Evolutionary conservation across 1,284 basidiomycete species (phyloP), one percentile per base, ranked within the genome.

Genomic region (Ustilago xerochloae): DNA sequence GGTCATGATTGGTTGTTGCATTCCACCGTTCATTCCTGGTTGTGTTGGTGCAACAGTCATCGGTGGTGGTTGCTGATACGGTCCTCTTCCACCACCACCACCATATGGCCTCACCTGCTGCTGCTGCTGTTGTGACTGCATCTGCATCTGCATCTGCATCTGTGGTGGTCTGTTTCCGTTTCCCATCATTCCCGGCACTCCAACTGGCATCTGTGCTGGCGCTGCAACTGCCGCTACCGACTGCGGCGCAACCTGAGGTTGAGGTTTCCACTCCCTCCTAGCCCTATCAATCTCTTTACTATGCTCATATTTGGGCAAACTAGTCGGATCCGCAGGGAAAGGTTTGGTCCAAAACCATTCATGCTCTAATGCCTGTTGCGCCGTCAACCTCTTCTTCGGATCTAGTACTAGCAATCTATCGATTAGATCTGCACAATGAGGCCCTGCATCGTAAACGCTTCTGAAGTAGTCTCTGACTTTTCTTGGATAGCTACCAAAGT

Each of bases 331-430:
- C 2, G 82, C 81, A 0, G 81, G 81, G 30, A 53, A 83, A 18
- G 82, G 82, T 51, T 77, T 72, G 2, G 52, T 71, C 79, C 81
- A 83, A 50, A 84, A 81, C 81, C 81, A 84, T 22, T 73, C 63
- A 53, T 84, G 81, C 45, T 76, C 70, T 20, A 84, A 65, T 28
- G 82, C 82, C 50, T 80, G 66, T 16, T 73, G 59, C 15, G 82
- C 82, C 10, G 80, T 81, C 22, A 82, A 36, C 30, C 82, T 69
- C 55, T 78, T 79, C 35, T 65, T 59, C 20, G 82, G 82, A 66
- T 84, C 80, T 15, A 84, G 58, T 15, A 77, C 68, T 22, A 84
- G 65, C 32, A 84, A 60, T 28, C 65, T 71, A 52, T 83, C 81
- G 63, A 83, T 81, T 32, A 83, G 50, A 57, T 83, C 81, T 2